These are phyloP conservation scores for Globisporangium apiculatum DNA, from an alignment of 352 stramenopile genomes.

Conservation along the genomic window DNA sequence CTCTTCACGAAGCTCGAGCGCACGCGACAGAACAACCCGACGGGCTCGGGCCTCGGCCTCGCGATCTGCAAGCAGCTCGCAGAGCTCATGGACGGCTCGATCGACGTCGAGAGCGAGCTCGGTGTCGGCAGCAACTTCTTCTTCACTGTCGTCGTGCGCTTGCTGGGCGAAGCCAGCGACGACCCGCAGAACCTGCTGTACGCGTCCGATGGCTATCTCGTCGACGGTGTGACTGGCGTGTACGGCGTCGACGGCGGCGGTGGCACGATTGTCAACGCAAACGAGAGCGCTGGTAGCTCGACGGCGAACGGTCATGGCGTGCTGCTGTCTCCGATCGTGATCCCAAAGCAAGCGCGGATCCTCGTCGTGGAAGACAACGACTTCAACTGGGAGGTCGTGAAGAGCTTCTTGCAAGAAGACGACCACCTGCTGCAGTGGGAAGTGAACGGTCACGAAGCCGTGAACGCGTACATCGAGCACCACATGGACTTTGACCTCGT, in stretches of 20 bases:
- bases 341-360: constrained; percentile 51
- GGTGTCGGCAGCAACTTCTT: constrained; percentile 80
- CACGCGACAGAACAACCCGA: constrained; percentile 81
- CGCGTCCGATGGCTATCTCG: constrained; percentile 43
- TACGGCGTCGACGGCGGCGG: constrained; percentile 10
- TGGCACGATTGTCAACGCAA: constrained; percentile 32
- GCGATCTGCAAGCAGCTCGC: constrained; percentile 86
- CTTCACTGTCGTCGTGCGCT: constrained; percentile 69
- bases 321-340: constrained; percentile 26
- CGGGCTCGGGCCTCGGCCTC: constrained; percentile 77
- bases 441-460: constrained; percentile 55
- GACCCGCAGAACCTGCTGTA: constrained; percentile 37
- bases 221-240: constrained; percentile 11
- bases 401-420: constrained; percentile 67
- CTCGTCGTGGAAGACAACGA: constrained; percentile 75
- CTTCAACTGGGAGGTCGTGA: constrained; percentile 77
- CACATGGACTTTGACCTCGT: constrained; percentile 51
- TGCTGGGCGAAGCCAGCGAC: constrained; percentile 42
- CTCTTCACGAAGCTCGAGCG: constrained; percentile 80
- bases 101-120: constrained; percentile 78
- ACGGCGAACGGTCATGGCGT: constrained; percentile 8
- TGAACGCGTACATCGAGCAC: constrained; percentile 52
- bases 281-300: constrained; percentile 31
- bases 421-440: constrained; percentile 68
- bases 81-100: constrained; percentile 83